phyloP scores from a whole-genome alignment of 2,329 filamentous ascomycete species.

The Cladosporium velox region DNA sequence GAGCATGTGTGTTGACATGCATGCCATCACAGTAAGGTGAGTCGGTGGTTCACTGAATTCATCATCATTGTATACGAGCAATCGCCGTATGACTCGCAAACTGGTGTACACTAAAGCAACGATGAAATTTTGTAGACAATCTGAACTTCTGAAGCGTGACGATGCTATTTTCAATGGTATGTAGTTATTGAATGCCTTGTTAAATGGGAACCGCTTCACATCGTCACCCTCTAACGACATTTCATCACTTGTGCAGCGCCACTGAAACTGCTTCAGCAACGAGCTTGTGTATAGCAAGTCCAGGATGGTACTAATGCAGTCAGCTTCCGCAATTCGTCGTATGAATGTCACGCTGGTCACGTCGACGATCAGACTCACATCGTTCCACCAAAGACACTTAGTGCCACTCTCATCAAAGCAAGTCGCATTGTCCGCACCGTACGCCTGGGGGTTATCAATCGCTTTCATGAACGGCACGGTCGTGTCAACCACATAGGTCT shows the following conservation, averaged over 20 bases:
- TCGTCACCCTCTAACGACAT: background rate
- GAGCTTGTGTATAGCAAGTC: slow-evolving; percentile 3
- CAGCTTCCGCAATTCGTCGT: background rate
- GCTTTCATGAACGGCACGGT: slow-evolving; percentile 6
- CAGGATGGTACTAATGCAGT: slow-evolving; percentile 9
- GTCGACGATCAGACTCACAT: background rate
- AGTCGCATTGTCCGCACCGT: slow-evolving; percentile 11
- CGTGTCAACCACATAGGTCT: slow-evolving; percentile 6
- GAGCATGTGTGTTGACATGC: background rate
- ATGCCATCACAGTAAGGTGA: background rate
- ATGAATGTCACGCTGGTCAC: background rate
- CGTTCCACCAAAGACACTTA: slow-evolving; percentile 17
- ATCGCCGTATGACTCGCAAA: background rate
- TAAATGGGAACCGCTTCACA: background rate
- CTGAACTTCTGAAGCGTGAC: background rate
- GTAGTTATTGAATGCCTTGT: background rate
- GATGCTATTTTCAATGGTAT: background rate
- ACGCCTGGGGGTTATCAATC: background rate
- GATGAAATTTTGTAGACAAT: background rate
- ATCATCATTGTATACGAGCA: background rate
- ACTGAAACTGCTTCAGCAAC: slow-evolving; percentile 5
- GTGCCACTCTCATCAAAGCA: slow-evolving; percentile 13
- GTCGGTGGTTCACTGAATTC: background rate
- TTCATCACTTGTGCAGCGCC: background rate
- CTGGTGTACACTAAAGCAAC: background rate